Percentiles rank a stretch among this genome's conserved stretches.
Conservation (phyloP, 2,329 filamentous ascomycete genomes). For the Colletotrichum musae region DNA sequence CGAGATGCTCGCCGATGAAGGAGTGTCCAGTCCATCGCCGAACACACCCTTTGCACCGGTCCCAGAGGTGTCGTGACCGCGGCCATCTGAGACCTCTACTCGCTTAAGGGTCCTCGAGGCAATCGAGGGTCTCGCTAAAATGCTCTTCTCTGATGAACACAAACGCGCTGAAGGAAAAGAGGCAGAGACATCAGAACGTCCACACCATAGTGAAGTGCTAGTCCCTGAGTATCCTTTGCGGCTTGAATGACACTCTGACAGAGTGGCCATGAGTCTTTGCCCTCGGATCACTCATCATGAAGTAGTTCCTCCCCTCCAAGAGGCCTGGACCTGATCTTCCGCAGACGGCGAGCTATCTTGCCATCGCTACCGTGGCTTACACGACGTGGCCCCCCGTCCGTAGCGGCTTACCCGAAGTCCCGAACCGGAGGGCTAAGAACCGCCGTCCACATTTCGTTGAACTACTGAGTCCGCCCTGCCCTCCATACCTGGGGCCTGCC, state of each 20-base stretch:
- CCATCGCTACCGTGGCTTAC: conserved; percentile 35
- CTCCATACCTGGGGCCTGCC: not conserved
- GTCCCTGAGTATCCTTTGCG: too few relatives aligned
- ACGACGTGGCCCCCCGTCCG: conserved; percentile 23
- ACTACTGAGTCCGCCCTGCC: conserved; percentile 4
- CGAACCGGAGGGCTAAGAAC: not conserved
- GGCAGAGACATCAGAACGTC: too few relatives aligned
- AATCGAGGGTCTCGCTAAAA: not conserved
- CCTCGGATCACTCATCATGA: not conserved
- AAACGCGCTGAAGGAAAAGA: not conserved
- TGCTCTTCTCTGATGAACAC: not conserved
- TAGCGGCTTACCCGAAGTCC: conserved; percentile 16
- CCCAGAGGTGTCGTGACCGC: conserved; percentile 1
- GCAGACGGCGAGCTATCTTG: conserved; percentile 29
- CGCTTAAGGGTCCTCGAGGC: not conserved
- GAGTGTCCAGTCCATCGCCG: not conserved
- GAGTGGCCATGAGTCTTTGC: not conserved
- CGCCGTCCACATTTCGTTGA: conserved; percentile 3
- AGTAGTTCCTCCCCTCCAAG: not conserved
- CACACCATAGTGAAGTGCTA: too few relatives aligned
- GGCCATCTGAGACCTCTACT: conserved; percentile 5
- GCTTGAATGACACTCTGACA: too few relatives aligned
- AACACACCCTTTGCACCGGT: not conserved
- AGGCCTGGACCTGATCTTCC: conserved; percentile 30
- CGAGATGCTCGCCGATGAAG: not conserved